Base-by-base conservation (phyloP, 169 alveolate species). In the Plasmodium chabaudi region DNA sequence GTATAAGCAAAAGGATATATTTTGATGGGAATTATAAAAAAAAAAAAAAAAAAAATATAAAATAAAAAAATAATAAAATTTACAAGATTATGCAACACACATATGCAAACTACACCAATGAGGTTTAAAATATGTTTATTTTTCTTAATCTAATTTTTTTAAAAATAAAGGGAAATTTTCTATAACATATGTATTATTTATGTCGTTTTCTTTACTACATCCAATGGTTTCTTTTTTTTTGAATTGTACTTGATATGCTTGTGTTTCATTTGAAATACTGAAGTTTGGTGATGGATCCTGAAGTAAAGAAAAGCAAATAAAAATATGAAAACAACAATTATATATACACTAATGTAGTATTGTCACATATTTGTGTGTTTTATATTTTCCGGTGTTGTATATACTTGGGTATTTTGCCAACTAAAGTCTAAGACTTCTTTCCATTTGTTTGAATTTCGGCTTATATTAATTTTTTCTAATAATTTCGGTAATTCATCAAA, bases 241-340 rank as follows among this genome's bases (percentile, higher is more conserved):
- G 23, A 86, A 12, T 60, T 59, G 69, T 44, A 86, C 61, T 27
- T 70, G 1, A 68, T 57, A 68, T 47, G 34, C 15, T 64, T 68
- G 74, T 64, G 46, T 23, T 47, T 59, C 87, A 13, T 69, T 63
- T 51, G 64, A 49, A 46, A 86, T 51, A 34, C 75, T 7, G 71
- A 86, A 86, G 68, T 86, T 68, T 46, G 91, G 91, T 46, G 91
- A 86, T 46, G 47, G n/a, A 46, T 86, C 69, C 91, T 86, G 60
- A 59, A 34, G 4, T 34, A 34, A 34, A 34, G 7, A 34, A 34
- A 34, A 34, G 0, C 42, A 5, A 34, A 34, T 34, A 34, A 34
- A 34, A 34, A 34, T 34, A 34, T 34, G 42, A 3, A 34, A 34
- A 34, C 39, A 3, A 3, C 39, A 1, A 27, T 27, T 27, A 27